phyloP scores from a whole-genome alignment of 768 basidiomycete genomes.

The Tulasnella sp. region DNA sequence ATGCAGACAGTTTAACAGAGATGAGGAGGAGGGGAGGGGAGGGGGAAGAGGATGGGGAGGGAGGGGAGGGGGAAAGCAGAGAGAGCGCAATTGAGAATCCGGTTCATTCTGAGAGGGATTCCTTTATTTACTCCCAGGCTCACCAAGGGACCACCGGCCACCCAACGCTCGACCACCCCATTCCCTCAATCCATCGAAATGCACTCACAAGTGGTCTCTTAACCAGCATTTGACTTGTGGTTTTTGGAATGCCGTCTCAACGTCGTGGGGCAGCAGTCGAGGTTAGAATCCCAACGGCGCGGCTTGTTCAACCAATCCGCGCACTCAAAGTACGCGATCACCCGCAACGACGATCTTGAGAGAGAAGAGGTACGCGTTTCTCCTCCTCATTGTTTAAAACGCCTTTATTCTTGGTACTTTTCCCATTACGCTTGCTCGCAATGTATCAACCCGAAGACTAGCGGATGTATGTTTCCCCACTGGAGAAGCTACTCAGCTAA shows the following conservation, averaged over 20 bases:
- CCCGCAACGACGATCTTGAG: neutral
- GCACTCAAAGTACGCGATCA: neutral
- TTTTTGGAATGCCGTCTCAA: neutral
- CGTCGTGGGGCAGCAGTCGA: neutral
- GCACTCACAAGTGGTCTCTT: too few species aligned
- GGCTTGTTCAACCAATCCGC: neutral
- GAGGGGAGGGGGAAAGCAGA: neutral
- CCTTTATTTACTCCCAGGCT: slow-evolving; percentile 2
- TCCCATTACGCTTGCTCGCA: too few species aligned
- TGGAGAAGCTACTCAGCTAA: neutral
- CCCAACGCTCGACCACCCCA: neutral
- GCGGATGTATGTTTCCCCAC: neutral
- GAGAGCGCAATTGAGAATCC: slow-evolving; percentile 2
- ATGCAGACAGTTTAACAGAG: slow-evolving; percentile 1
- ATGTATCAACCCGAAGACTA: too few species aligned
- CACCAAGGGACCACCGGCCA: neutral
- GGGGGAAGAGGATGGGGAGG: neutral
- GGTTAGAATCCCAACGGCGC: neutral
- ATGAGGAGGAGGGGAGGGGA: neutral
- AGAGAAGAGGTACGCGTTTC: neutral
- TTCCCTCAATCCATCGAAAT: neutral
- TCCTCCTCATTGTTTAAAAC: too few species aligned
- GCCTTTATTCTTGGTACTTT: neutral
- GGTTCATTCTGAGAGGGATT: neutral
- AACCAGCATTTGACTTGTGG: neutral